Evolutionary conservation across 768 basidiomycete species (phyloP), one percentile per base, ranked within the genome.

Genomic region (Amanita phalloides): DNA sequence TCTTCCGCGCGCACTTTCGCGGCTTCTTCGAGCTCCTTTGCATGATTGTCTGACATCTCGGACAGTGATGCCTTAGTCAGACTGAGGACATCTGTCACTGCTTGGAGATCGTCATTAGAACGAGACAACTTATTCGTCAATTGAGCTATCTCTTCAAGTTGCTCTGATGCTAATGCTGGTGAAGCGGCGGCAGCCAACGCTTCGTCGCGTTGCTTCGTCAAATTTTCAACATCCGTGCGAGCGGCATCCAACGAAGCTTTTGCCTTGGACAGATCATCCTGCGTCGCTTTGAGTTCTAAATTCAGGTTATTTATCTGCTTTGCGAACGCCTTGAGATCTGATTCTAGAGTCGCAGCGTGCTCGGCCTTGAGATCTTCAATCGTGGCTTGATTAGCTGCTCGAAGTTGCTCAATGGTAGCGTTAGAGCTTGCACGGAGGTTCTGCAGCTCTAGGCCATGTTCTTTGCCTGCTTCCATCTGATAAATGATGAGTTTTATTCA

Each of bases 231-330:
- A 56, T 90, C 85, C 3, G 70, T 61, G 26, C 72, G 72, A 28
- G 78, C 68, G 5, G 75, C 54, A 17, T 81, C 74, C 6, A 82
- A 60, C 23, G 77, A 66, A 1, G 76, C 61, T 64, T 92, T 91
- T 4, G 85, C 74, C 70, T 90, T 91, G 2, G 73, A 61, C 33
- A 93, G 79, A 62, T 91, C 89, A 55, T 92, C 89, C 60, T 84
- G 80, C 0, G 90, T 89, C 11, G 89, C 90, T 60, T 84, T 89
- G 39, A 92, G 76, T 57, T 91, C 87, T 28, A 90, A 68, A 51
- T 69, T 78, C 55, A 84, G 71, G 46, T 67, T 76, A 49, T 70
- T 70, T 47, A 86, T 73, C 59, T 77, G 75, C 68, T 89, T 89
- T 66, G 82, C 79, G 20, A 83, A 66, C 0, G 63, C 63, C 49